Base-by-base conservation (phyloP, 2,329 filamentous ascomycete genomes). In the Fusarium buharicum region DNA sequence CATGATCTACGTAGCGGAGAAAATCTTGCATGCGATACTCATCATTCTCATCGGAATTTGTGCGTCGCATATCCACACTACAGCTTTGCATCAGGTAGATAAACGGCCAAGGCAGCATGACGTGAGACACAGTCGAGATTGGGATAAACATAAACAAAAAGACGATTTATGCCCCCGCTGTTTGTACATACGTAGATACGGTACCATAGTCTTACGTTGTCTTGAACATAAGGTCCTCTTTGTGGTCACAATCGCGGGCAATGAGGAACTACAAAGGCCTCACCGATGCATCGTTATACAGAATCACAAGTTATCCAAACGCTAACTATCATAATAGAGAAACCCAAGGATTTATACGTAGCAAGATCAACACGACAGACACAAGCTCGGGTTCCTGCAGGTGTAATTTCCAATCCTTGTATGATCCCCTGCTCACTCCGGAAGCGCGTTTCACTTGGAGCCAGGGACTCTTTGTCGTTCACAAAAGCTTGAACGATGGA, bases 341-440 rank as follows among this genome's bases (percentile, higher is more conserved):
- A 37, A 9, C 17, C 8, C 22, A 10, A 33, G 14, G 22, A 51
- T 27, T 55, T 40, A 41, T 59, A 50, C 57, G 33, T 41, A 24
- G 38, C 45, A 58, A 27, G 31, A 51, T 55, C 41, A 40, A 40
- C 54, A 58, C 39, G 40, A 49, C 36, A 39, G 40, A 49, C 36
- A 39, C 45, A 34, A 60, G 36, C 40, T 57, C 52, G 43, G 60
- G 66, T 69, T 62, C 59, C 68, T 65, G 56, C 68, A 70, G 28
- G 40, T 58, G 65, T 56, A 70, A 70, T 70, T 69, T 69, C 68
- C 68, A 54, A 60, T 12, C 47, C 50, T 41, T 41, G 66, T 66
- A 56, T 46, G 57, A 54, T 53, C 52, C 67, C 67, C 50, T 70
- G 67, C 43, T 46, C 33, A 30, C 22, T 34, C 57, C 37, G 52